Conservation (phyloP, 768 basidiomycete genomes). For the Suillus lakei region DNA sequence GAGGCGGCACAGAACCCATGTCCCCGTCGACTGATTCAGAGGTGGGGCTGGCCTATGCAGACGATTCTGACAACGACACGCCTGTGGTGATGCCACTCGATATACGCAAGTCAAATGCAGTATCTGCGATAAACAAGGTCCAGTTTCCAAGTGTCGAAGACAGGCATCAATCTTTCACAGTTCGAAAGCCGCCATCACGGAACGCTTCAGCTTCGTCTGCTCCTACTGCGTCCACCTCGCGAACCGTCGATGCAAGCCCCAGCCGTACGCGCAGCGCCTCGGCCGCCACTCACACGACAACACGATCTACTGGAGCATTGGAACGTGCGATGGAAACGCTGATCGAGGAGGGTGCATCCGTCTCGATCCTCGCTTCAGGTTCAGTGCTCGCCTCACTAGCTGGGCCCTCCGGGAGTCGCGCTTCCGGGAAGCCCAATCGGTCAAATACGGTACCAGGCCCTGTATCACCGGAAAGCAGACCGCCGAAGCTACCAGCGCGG, state of each 20-base stretch:
- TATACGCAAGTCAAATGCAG: slow-evolving; percentile 25
- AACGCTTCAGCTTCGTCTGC: slow-evolving; percentile 32
- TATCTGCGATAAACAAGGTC: slow-evolving; percentile 27
- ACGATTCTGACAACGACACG: slow-evolving; percentile 37
- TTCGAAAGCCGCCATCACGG: slow-evolving; percentile 26
- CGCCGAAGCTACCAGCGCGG: slow-evolving; percentile 60
- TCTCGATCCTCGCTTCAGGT: slow-evolving; percentile 39
- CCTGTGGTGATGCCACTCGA: slow-evolving; percentile 35
- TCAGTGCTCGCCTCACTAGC: slow-evolving; percentile 37
- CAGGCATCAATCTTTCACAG: slow-evolving; percentile 9
- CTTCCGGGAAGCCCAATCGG: slow-evolving; percentile 39
- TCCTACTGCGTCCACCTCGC: slow-evolving; percentile 18
- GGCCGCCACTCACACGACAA: slow-evolving; percentile 30
- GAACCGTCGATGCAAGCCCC: slow-evolving; percentile 14
- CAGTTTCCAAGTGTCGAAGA: slow-evolving; percentile 39
- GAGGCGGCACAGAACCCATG: slow-evolving; percentile 14
- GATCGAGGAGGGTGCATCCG: slow-evolving; percentile 46
- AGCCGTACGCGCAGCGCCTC: slow-evolving; percentile 31
- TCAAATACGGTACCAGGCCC: slow-evolving; percentile 59
- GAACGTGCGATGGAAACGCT: slow-evolving; percentile 57
- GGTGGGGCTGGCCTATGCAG: slow-evolving; percentile 43
- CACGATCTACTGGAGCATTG: slow-evolving; percentile 43
- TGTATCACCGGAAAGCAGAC: slow-evolving; percentile 47
- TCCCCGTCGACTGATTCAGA: slow-evolving; percentile 36
- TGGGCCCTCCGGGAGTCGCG: slow-evolving; percentile 21